These are phyloP conservation scores for Trichoderma sp. DNA, from an alignment of 2,329 filamentous ascomycete genomes.

Conservation along the genomic window DNA sequence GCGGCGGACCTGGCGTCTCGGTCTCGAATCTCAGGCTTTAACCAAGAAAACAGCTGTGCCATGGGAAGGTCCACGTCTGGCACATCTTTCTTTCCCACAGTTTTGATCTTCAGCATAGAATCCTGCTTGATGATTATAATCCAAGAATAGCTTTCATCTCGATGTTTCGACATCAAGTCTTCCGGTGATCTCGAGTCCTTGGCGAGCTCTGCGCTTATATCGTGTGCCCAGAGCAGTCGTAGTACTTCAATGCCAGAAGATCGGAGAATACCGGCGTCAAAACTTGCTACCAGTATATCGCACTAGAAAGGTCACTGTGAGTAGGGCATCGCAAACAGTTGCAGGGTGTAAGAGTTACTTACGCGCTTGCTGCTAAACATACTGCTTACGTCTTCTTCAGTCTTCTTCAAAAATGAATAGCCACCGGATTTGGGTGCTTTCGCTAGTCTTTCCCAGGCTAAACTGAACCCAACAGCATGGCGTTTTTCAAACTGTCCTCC, in stretches of 20 bases:
- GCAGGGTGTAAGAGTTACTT: constrained; percentile 40
- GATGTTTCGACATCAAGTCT: constrained; percentile 75
- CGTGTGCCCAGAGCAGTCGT: constrained; percentile 77
- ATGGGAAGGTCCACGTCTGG: constrained; percentile 75
- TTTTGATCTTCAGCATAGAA: constrained; percentile 77
- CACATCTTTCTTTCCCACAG: constrained; percentile 73
- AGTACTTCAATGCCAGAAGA: constrained; percentile 77
- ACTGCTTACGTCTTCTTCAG: constrained; percentile 63
- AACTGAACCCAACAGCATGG: constrained; percentile 89
- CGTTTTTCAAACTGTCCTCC: constrained; percentile 64
- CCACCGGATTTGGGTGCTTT: constrained; percentile 62
- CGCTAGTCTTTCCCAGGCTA: constrained; percentile 83
- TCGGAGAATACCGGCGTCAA: constrained; percentile 75
- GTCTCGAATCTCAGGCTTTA: constrained; percentile 81
- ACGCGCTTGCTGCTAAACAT: constrained; percentile 67
- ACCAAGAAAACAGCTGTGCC: constrained; percentile 75
- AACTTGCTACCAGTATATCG: constrained; percentile 87
- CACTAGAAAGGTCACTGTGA: constrained; percentile 55
- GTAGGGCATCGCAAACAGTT: constrained; percentile 1
- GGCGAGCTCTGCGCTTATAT: constrained; percentile 87
- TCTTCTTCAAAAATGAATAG: constrained; percentile 69
- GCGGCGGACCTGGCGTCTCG: constrained; percentile 66
- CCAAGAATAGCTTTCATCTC: constrained; percentile 81
- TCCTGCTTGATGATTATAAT: constrained; percentile 85
- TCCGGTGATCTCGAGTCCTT: constrained; percentile 78